Conservation (phyloP, 2,329 filamentous ascomycete species). For the Colletotrichum somersetense region DNA sequence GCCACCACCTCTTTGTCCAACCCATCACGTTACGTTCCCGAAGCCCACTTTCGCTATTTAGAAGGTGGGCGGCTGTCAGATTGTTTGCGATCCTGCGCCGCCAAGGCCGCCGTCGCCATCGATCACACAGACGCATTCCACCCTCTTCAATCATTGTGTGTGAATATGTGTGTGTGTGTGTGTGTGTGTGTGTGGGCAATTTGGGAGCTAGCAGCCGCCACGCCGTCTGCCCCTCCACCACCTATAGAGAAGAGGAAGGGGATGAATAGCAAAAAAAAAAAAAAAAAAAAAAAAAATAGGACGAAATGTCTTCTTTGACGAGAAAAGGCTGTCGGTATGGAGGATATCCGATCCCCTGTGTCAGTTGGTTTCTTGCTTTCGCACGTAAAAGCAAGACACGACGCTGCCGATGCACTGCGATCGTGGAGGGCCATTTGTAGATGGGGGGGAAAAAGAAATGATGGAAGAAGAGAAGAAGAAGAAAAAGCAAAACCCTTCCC, state of each 20-base stretch:
- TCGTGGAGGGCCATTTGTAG: background rate
- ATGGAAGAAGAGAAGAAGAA: background rate
- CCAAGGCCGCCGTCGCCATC: background rate
- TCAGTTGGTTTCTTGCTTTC: background rate
- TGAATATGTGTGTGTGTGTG: background rate
- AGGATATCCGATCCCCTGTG: background rate
- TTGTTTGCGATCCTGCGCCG: background rate
- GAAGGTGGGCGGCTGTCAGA: background rate
- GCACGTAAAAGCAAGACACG: slow-evolving; percentile 1
- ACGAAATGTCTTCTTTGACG: background rate
- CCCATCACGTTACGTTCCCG: background rate
- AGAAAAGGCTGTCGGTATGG: background rate
- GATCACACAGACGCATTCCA: background rate
- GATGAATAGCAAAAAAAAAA: too few relatives aligned
- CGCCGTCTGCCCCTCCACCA: background rate
- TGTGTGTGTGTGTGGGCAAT: background rate
- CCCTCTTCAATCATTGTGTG: background rate
- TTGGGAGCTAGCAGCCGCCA: background rate
- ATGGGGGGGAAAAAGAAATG: background rate
- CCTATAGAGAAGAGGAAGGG: too few relatives aligned
- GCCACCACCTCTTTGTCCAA: background rate
- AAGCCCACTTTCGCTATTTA: background rate
- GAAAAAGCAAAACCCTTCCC: background rate
- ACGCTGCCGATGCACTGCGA: background rate
- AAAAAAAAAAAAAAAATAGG: too few relatives aligned